Conservation (phyloP, 345 rosid genomes). For the Citrus mangshanensis region DNA sequence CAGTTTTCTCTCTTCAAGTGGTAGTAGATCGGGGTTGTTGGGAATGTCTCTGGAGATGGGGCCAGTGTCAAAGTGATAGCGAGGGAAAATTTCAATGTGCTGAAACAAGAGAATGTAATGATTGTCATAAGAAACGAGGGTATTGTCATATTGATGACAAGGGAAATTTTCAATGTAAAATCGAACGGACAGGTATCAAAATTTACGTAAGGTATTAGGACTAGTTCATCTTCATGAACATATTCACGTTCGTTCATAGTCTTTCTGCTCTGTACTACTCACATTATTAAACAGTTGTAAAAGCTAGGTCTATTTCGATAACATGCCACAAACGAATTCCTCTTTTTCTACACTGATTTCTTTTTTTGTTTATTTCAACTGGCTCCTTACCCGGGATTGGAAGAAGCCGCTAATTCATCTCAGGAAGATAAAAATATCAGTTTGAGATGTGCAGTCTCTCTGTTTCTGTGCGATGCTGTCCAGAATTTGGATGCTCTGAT, state of each 20-base stretch:
- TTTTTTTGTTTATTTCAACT: not conserved
- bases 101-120: not conserved
- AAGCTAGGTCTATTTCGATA: not conserved
- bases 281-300: not conserved
- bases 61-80: not conserved
- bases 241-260: not conserved
- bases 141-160: not conserved
- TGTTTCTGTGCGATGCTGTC: not conserved
- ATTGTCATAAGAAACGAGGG: constrained; percentile 19
- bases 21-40: not conserved
- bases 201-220: not conserved
- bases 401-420: not conserved
- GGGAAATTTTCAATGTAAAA: not conserved
- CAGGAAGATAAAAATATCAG: not conserved
- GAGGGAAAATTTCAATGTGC: not conserved
- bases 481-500: not conserved
- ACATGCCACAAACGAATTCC: too few species aligned
- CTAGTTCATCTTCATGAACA: not conserved
- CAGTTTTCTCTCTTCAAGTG: constrained; percentile 22
- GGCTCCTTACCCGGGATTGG: not conserved
- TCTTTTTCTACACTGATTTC: not conserved
- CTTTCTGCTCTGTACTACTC: not conserved
- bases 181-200: not conserved
- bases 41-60: not conserved
- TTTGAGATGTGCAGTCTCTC: not conserved